Evolutionary conservation across 805 yeast species (phyloP).

Genomic region (Yamadazyma ubonensis): DNA sequence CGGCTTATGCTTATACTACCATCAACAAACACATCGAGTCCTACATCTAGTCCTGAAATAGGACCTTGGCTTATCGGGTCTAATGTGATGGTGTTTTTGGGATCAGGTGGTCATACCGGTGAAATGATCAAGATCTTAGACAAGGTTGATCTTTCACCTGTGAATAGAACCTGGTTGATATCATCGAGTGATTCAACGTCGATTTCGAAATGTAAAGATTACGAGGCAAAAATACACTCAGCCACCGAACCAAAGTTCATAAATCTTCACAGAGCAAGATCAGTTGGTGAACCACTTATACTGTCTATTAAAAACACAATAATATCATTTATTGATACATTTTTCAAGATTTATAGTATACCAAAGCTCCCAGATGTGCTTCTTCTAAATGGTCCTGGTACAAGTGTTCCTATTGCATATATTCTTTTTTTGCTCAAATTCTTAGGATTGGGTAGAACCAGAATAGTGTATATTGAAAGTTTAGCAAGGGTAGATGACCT

Average conservation of each 20-base stretch:
- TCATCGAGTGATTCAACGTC: conserved; percentile 56
- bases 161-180: conserved; percentile 39
- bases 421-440: conserved; percentile 51
- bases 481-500: conserved; percentile 76
- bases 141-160: conserved; percentile 29
- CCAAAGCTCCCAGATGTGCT: conserved; percentile 43
- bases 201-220: conserved; percentile 34
- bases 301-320: conserved; percentile 49
- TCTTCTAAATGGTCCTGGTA: conserved; percentile 79
- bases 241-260: conserved; percentile 21
- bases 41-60: too few species aligned
- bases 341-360: conserved; percentile 24
- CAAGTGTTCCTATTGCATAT: conserved; percentile 68
- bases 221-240: conserved; percentile 27
- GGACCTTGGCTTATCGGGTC: conserved; percentile 17
- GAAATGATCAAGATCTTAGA: conserved; percentile 78
- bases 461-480: conserved; percentile 79
- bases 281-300: conserved; percentile 53
- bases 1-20: conserved; percentile 28
- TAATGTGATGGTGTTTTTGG: conserved; percentile 63
- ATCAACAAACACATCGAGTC: conserved; percentile 10
- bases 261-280: conserved; percentile 55
- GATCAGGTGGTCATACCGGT: conserved; percentile 97
- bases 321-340: conserved; percentile 31
- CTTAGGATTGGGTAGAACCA: conserved; percentile 46